These are phyloP conservation scores for Handroanthus guayacan DNA, from an alignment of 257 asterid species.

Conservation along the genomic window DNA sequence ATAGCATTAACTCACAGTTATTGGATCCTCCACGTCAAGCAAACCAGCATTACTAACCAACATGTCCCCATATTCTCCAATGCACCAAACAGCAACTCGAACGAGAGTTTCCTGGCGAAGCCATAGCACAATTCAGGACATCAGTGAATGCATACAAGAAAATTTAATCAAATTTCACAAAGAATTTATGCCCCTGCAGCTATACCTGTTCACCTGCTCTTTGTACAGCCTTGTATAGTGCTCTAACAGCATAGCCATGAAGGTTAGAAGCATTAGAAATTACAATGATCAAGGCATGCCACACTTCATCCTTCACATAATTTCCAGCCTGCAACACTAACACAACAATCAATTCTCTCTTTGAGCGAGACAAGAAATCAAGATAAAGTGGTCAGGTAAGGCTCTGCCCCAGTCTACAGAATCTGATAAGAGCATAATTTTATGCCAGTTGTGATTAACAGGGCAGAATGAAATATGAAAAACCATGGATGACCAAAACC, in stretches of 20 bases:
- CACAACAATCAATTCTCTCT: conserved; percentile 39
- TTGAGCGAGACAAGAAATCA: conserved; percentile 23
- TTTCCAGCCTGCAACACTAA: conserved; percentile 81
- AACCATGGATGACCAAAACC: neutral
- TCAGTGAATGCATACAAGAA: conserved; percentile 13
- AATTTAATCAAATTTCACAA: conserved; percentile 23
- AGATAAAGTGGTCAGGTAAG: conserved; percentile 17
- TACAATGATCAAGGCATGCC: conserved; percentile 93
- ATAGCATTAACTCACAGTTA: conserved; percentile 70
- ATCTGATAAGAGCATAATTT: conserved; percentile 15
- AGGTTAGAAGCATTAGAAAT: conserved; percentile 92
- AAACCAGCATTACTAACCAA: conserved; percentile 72
- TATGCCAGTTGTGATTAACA: conserved; percentile 12
- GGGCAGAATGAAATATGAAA: conserved; percentile 8
- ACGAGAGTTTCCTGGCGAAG: conserved; percentile 83
- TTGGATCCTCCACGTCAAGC: conserved; percentile 80
- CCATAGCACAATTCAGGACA: conserved; percentile 32
- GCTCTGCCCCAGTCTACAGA: conserved; percentile 19
- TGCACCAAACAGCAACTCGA: conserved; percentile 98
- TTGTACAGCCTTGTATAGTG: conserved; percentile 77
- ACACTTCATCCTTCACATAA: conserved; percentile 91
- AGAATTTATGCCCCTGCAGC: conserved; percentile 22
- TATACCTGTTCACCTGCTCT: conserved; percentile 81
- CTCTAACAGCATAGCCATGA: conserved; percentile 89
- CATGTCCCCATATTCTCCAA: conserved; percentile 98